Evolutionary conservation across 352 stramenopile genomes (phyloP).

Genomic region (Albugo laibachii): DNA sequence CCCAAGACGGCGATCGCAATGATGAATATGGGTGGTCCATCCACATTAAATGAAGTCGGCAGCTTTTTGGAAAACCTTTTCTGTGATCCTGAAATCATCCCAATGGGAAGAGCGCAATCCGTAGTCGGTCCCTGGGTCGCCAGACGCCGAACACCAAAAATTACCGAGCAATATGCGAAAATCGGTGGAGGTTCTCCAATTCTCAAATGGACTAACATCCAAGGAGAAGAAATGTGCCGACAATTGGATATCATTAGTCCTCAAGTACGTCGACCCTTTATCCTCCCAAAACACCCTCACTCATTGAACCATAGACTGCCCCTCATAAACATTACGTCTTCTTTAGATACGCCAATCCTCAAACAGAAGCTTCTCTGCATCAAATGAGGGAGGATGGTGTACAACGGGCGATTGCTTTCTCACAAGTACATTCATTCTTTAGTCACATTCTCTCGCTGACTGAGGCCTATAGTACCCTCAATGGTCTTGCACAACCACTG

Average conservation of each 20-base stretch:
- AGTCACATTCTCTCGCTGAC: neutral
- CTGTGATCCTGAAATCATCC: constrained; percentile 97
- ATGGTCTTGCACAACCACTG: constrained; percentile 95
- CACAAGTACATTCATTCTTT: constrained; percentile 29
- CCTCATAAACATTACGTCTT: constrained; percentile 93
- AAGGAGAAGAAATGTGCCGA: constrained; percentile 83
- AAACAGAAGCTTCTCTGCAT: constrained; percentile 91
- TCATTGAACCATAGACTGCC: constrained; percentile 17
- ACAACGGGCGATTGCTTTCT: constrained; percentile 92
- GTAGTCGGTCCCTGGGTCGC: constrained; percentile 60
- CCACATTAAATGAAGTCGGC: constrained; percentile 87
- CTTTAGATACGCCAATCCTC: constrained; percentile 96
- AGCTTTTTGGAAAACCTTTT: constrained; percentile 98
- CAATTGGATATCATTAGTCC: constrained; percentile 79
- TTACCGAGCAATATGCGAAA: constrained; percentile 87
- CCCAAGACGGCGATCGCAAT: constrained; percentile 61
- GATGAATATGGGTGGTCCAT: constrained; percentile 96
- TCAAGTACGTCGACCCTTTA: constrained; percentile 17
- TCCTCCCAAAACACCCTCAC: neutral
- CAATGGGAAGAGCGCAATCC: constrained; percentile 80
- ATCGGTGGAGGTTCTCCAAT: constrained; percentile 97
- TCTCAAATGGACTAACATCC: constrained; percentile 89
- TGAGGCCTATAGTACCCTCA: constrained; percentile 81
- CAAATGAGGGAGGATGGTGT: constrained; percentile 90
- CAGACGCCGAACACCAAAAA: constrained; percentile 86